These are phyloP conservation scores for Kluyveromyces marxianus DNA, from an alignment of 1,139 yeast species.

Conservation along the genomic window DNA sequence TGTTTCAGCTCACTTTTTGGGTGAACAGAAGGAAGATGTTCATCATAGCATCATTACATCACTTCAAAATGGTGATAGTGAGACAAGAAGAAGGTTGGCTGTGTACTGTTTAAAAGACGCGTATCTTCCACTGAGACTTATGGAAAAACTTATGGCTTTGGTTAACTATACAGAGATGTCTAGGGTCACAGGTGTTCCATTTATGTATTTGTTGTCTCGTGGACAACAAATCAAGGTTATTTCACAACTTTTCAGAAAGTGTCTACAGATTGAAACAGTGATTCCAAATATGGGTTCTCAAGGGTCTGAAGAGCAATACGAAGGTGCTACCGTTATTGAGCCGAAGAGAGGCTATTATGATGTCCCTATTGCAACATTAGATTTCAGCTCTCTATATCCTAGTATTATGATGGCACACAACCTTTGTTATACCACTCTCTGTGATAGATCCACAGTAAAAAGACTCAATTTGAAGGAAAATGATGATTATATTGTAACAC, in stretches of 20 bases:
- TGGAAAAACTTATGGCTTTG: constrained; percentile 91
- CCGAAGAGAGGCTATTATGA: constrained; percentile 94
- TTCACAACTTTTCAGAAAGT: constrained; percentile 89
- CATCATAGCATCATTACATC: constrained; percentile 95
- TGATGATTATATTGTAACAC: constrained; percentile 78
- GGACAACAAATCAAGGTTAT: constrained; percentile 98
- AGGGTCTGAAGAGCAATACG: constrained; percentile 84
- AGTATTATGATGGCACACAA: constrained; percentile 99
- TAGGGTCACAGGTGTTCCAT: constrained; percentile 97
- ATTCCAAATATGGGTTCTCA: constrained; percentile 85
- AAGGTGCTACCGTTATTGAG: constrained; percentile 98
- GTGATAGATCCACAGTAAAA: constrained; percentile 62
- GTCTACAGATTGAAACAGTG: constrained; percentile 75
- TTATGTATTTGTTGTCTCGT: constrained; percentile 76
- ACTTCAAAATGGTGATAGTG: constrained; percentile 84
- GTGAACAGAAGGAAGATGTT: constrained; percentile 97
- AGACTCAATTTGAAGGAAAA: constrained; percentile 55
- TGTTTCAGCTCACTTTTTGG: constrained; percentile 87
- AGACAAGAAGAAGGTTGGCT: constrained; percentile 89
- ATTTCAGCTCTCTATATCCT: constrained; percentile 96
- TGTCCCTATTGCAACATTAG: constrained; percentile 94
- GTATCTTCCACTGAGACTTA: constrained; percentile 73
- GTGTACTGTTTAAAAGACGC: constrained; percentile 98
- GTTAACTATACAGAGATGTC: constrained; percentile 99
- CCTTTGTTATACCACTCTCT: constrained; percentile 84